Base-by-base conservation (phyloP, 768 basidiomycete genomes). In the Amanita pseudoporphyria region DNA sequence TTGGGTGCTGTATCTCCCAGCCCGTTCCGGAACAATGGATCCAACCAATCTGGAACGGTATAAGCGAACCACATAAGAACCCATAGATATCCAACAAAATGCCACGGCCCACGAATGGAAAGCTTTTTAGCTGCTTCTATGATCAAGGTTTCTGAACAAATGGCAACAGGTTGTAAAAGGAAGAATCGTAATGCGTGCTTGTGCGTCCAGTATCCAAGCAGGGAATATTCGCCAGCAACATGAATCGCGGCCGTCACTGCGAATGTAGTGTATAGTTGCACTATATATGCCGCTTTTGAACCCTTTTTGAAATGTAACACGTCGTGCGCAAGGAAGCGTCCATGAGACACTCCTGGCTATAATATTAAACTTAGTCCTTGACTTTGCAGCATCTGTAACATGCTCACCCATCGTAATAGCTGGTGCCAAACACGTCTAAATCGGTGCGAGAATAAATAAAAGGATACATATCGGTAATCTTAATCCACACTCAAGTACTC, bases 81-180 rank as follows among this genome's bases (percentile, higher is more conserved):
- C 60, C 63, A 66, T 3, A 62, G 1, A 44, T 57, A 62, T 26
- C 64, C 63, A 4, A 64, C 14, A 14, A 51, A 9, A 26, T 37
- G 31, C 4, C 40, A 57, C n/a, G 49, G 43, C 26, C 46, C 47
- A 10, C 24, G 28, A 16, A 56, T 37, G 28, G 62, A 57, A 1
- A 52, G 47, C 7, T 51, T 46, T 3, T 49, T 45, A 21, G 54
- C 59, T 4, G 58, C 16, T 1, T 32, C 54, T 21, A 69, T 51
- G 30, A 64, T 53, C 0, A 49, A 36, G 42, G 62, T 65, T 53
- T 73, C 71, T 24, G 63, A 37, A 10, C 63, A 65, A 31, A 73
- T 70, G 1, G 54, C 68, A 4, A 61, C 41, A 6, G 67, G 66
- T 44, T 67, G 67, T 3, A 48, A 42, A 16, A 64, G 24, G 49